phyloP scores from a whole-genome alignment of 2,329 filamentous ascomycete genomes.

The Claviceps purpurea region DNA sequence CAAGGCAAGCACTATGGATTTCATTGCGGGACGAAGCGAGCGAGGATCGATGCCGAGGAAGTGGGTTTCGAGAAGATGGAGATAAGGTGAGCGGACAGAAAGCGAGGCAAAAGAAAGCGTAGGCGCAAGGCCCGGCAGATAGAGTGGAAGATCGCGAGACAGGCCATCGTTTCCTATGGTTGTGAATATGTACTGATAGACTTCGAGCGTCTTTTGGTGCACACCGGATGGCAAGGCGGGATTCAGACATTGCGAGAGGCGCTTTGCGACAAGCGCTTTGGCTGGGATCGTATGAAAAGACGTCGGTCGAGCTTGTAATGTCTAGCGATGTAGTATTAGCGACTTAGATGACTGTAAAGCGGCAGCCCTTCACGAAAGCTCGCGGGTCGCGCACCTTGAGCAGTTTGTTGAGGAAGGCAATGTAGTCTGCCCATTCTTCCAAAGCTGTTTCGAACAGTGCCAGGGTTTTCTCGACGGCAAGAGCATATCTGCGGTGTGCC shows the following conservation, averaged over 20 bases:
- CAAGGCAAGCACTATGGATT: conserved; percentile 77
- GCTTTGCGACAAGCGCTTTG: conserved; percentile 72
- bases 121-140: conserved; percentile 77
- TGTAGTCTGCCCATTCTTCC: conserved; percentile 99
- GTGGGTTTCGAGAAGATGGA: conserved; percentile 70
- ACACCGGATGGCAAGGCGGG: conserved; percentile 88
- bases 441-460: conserved; percentile 82
- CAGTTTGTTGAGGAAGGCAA: conserved; percentile 84
- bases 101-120: conserved; percentile 92
- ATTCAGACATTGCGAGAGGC: conserved; percentile 88
- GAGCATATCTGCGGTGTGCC: conserved; percentile 75
- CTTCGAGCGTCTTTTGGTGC: conserved; percentile 91
- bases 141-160: conserved; percentile 70
- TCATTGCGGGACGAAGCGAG: conserved; percentile 73
- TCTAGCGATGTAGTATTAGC: conserved; percentile 32
- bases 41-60: conserved; percentile 58
- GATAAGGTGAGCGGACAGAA: conserved; percentile 72
- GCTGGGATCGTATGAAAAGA: conserved; percentile 63
- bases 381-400: conserved; percentile 52
- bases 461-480: conserved; percentile 74
- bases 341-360: neutral
- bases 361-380: neutral
- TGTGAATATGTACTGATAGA: conserved; percentile 81
- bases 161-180: conserved; percentile 72
- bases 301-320: conserved; percentile 73